phyloP scores from a whole-genome alignment of 1,139 yeast species.

The Taphrina pruni region DNA sequence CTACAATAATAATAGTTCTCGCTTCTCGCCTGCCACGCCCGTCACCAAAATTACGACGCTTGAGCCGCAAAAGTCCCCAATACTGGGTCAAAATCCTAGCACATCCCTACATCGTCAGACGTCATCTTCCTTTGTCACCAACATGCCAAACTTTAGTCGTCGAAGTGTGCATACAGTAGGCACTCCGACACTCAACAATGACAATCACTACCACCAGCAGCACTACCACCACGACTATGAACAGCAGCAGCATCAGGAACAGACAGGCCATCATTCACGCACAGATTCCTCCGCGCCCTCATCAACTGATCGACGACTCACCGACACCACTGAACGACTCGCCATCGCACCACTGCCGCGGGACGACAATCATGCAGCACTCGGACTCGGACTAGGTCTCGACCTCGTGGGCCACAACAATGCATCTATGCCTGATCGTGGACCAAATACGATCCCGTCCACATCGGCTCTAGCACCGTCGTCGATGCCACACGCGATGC shows the following conservation, averaged over 20 bases:
- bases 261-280: neutral
- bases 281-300: neutral
- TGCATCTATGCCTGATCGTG: too few relatives aligned
- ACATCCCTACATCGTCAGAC: neutral
- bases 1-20: neutral
- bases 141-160: slow-evolving; percentile 21
- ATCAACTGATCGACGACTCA: neutral
- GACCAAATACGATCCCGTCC: too few relatives aligned
- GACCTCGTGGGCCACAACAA: neutral
- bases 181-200: neutral
- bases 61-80: slow-evolving; percentile 2
- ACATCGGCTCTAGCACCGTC: too few relatives aligned
- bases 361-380: neutral
- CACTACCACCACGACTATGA: too few relatives aligned
- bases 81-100: slow-evolving; percentile 15
- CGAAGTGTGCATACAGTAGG: slow-evolving; percentile 6
- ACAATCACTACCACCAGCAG: too few relatives aligned
- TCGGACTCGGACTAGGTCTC: neutral
- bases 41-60: too few relatives aligned
- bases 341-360: slow-evolving; percentile 12
- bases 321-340: slow-evolving; percentile 5
- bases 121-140: slow-evolving; percentile 9
- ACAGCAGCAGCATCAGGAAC: neutral
- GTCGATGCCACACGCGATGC: neutral
- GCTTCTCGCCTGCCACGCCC: neutral